Base-by-base conservation (phyloP, 176 grass and related monocot genomes). In the Themeda triandra region DNA sequence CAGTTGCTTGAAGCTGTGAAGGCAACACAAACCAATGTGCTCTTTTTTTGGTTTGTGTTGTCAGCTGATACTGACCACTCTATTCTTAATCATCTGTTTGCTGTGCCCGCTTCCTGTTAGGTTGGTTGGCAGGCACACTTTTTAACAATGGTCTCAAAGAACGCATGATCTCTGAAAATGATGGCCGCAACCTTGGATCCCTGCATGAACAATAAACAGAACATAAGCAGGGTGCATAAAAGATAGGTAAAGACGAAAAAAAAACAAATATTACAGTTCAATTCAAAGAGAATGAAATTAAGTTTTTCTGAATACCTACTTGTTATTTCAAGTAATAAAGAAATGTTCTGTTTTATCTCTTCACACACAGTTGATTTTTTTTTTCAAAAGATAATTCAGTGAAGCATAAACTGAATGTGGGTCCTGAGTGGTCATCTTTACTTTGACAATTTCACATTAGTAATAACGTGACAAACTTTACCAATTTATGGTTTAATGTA, bases 121-220 rank as follows among this genome's bases (percentile, higher is more conserved):
- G 81, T 82, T 92, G 88, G 68, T 73, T 87, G 75, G 71, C 86
- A 85, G 84, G 67, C 35, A 86, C 77, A 10, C 84, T 84, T 87
- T 94, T 99, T 78, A 94, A 70, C 79, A 96, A 82, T 5, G 71
- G 91, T 80, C 92, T 99, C 54, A 99, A 89, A 60, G 75, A 11
- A 79, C 71, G 84, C 97, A 99, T 94, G 36, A 99, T 99, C 31
- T 96, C 97, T 56, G 89, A 75, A 94, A 99, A 99, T 76, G 97
- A 94, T 19, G 97, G 97, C 17, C 96, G 83, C 75, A 66, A 59
- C 86, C 89, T 92, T 68, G 97, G 83, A 86, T 99, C 90, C 64
- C 97, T 99, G 78, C 78, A 96, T 8, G 76, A 66, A 75, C 19
- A 81, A 71, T 74, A 73, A 31, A 53, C 3, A 58, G 18, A 54